Percentiles rank a stretch among this genome's conserved stretches.
Conservation (phyloP, 306 rosid genomes). For the peach (Prunus persica) region Prunus_persica_NCBIv2 NC_034014.1:30741001-30741500, state of each 20-base stretch:
- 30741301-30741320: constrained; percentile 4
- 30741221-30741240: constrained; percentile 96
- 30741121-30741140: neutral
- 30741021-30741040: neutral
- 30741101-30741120: neutral
- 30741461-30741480: neutral
- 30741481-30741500: neutral
- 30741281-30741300: constrained; percentile 90
- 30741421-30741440: neutral
- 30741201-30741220: constrained; percentile 40
- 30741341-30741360: neutral
- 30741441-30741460: neutral
- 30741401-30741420: neutral
- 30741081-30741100: neutral
- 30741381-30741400: neutral
- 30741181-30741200: constrained; percentile 11
- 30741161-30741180: neutral
- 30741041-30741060: neutral
- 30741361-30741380: neutral
- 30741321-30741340: neutral
- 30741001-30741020: neutral
- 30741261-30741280: constrained; percentile 82
- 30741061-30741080: neutral
- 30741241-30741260: constrained; percentile 82
- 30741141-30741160: neutral